Conservation (phyloP, 495 filamentous ascomycete species). For the Daldinia concentrica region DNA sequence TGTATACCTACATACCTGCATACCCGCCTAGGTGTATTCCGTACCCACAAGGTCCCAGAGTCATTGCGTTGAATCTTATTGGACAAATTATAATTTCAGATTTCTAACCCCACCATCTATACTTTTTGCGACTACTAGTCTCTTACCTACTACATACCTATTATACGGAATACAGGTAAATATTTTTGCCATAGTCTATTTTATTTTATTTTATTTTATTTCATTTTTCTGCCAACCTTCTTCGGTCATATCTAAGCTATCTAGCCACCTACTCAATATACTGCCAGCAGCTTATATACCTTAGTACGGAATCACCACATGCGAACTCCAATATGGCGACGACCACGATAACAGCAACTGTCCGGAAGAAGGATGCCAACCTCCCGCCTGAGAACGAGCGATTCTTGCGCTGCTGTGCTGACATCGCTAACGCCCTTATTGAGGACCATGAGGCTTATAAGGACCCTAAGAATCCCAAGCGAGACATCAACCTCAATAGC, state of each 20-base stretch:
- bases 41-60: background rate
- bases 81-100: background rate
- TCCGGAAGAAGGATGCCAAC: constrained; percentile 70
- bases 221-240: background rate
- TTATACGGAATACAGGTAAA: too few species aligned
- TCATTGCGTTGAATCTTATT: constrained; percentile 13
- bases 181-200: too few species aligned
- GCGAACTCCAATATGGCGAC: constrained; percentile 52
- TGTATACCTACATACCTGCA: too few species aligned
- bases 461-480: constrained; percentile 73
- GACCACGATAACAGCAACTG: constrained; percentile 49
- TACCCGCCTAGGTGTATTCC: too few species aligned
- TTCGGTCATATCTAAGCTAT: background rate
- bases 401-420: constrained; percentile 90
- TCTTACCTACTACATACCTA: too few species aligned
- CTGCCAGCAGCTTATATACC: background rate
- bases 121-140: background rate
- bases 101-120: constrained; percentile 6
- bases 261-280: background rate
- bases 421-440: constrained; percentile 91
- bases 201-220: too few species aligned
- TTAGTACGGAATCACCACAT: background rate
- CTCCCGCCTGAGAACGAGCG: constrained; percentile 91
- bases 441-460: constrained; percentile 86
- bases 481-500: constrained; percentile 92